Evolutionary conservation across 1,284 basidiomycete genomes (phyloP).

Genomic region (Leccinum fallax): DNA sequence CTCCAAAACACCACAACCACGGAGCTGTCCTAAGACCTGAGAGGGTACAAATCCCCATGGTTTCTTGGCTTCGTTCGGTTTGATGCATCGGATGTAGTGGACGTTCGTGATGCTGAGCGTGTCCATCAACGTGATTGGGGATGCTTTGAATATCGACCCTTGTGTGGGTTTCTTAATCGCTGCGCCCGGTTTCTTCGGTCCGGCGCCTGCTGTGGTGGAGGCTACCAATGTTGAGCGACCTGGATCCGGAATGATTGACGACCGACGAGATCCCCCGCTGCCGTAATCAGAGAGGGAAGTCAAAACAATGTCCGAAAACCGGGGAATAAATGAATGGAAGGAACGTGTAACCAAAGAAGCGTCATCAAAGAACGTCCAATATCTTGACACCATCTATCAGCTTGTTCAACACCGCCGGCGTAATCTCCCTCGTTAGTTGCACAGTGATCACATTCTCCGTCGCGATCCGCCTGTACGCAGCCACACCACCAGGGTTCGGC

Average conservation of each 20-base stretch:
- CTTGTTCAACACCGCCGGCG: background rate
- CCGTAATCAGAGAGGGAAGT: conserved; percentile 68
- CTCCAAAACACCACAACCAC: conserved; percentile 98
- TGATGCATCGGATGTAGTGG: conserved; percentile 99
- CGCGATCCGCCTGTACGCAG: conserved; percentile 9
- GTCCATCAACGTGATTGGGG: conserved; percentile 93
- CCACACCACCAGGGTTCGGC: background rate
- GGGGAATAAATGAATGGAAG: too few relatives aligned
- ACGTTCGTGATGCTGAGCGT: conserved; percentile 98
- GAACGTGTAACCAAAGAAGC: too few relatives aligned
- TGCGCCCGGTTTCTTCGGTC: conserved; percentile 65
- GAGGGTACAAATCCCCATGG: conserved; percentile 98
- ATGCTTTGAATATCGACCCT: conserved; percentile 98
- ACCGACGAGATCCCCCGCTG: conserved; percentile 71
- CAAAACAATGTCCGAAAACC: too few relatives aligned
- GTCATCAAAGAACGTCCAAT: background rate
- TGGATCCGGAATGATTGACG: conserved; percentile 82
- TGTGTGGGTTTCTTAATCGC: conserved; percentile 90
- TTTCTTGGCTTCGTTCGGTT: conserved; percentile 95
- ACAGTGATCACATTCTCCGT: conserved; percentile 8
- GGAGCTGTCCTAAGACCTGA: conserved; percentile 92
- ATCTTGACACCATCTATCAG: background rate
- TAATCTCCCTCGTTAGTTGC: background rate
- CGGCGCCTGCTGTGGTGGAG: conserved; percentile 33
- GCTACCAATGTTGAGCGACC: conserved; percentile 75